These are phyloP conservation scores for Penicillium olsonii DNA, from an alignment of 2,329 filamentous ascomycete species.

Conservation along the genomic window DNA sequence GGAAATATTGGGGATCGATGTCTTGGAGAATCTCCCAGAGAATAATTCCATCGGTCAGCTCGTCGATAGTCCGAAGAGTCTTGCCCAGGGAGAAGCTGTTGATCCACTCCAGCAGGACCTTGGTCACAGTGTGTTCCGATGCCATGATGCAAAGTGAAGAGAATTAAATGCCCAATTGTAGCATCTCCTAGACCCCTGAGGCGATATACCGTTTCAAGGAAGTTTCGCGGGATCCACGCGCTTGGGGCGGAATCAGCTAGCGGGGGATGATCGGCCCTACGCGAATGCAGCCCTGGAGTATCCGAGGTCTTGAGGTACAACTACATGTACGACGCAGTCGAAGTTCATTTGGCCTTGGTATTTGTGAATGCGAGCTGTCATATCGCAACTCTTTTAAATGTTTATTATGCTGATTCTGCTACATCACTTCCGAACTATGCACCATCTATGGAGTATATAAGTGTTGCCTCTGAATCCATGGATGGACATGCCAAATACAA, in stretches of 20 bases:
- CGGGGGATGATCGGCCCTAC: constrained; percentile 18
- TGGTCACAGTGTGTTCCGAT: constrained; percentile 47
- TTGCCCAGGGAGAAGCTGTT: constrained; percentile 48
- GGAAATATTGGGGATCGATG: constrained; percentile 51
- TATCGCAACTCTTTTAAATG: too few species aligned
- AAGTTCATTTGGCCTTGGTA: too few species aligned
- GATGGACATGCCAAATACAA: too few species aligned
- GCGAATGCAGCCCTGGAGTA: background rate
- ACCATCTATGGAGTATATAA: too few species aligned
- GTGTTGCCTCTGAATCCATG: too few species aligned
- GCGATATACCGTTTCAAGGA: constrained; percentile 1
- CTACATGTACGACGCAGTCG: too few species aligned
- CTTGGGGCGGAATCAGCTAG: constrained; percentile 21
- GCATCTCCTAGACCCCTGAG: constrained; percentile 18
- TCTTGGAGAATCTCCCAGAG: constrained; percentile 52
- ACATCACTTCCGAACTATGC: too few species aligned
- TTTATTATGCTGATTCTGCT: too few species aligned
- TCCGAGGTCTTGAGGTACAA: background rate
- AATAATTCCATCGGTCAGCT: constrained; percentile 48
- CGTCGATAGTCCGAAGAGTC: constrained; percentile 42
- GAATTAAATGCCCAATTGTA: constrained; percentile 4
- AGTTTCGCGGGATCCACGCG: constrained; percentile 27
- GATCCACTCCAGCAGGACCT: constrained; percentile 51
- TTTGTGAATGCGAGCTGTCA: too few species aligned
- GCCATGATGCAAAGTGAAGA: constrained; percentile 34